A percentile compares a stretch with the other conserved stretches of the same genome.
These are phyloP conservation scores for Leishmania mexicana DNA, from an alignment of 208 protist genomes.

Conservation along the genomic window DNA sequence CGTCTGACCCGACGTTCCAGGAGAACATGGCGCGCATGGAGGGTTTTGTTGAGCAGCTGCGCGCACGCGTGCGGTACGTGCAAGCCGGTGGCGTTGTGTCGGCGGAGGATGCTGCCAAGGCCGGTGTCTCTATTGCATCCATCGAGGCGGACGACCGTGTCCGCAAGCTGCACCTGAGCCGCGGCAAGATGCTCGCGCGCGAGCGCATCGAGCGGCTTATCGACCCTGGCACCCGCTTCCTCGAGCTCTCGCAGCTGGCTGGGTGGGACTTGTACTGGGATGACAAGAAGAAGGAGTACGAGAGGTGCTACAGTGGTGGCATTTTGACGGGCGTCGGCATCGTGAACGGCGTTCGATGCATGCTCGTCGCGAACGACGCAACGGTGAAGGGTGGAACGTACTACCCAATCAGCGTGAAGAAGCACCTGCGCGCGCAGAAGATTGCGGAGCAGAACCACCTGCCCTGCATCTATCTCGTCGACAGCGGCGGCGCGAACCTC, in stretches of 20 bases:
- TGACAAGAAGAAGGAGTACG: conserved; percentile 50
- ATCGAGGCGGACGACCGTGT: conserved; percentile 19
- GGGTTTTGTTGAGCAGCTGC: conserved; percentile 44
- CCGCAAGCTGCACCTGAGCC: conserved; percentile 41
- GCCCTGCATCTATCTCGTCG: conserved; percentile 98
- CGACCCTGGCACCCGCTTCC: conserved; percentile 93
- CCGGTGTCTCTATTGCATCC: conserved; percentile 23
- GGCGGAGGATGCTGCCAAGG: conserved; percentile 15
- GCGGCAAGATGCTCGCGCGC: conserved; percentile 89
- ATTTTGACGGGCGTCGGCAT: conserved; percentile 95
- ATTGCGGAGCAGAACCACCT: conserved; percentile 95
- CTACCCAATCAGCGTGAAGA: conserved; percentile 98
- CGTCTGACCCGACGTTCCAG: conserved; percentile 36
- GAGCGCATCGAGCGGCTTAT: conserved; percentile 93
- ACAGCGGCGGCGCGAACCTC: conserved; percentile 96
- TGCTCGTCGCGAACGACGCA: conserved; percentile 98
- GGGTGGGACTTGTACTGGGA: conserved; percentile 93
- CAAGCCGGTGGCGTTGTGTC: conserved; percentile 31
- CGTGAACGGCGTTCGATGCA: conserved; percentile 81
- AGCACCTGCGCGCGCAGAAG: conserved; percentile 96
- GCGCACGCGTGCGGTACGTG: conserved; percentile 38
- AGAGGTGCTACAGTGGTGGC: conserved; percentile 87
- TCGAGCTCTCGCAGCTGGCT: conserved; percentile 96
- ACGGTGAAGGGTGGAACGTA: conserved; percentile 98
- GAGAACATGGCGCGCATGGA: conserved; percentile 62